Conservation (phyloP, 2,329 filamentous ascomycete genomes). For the Aspergillus pseudonomiae region DNA sequence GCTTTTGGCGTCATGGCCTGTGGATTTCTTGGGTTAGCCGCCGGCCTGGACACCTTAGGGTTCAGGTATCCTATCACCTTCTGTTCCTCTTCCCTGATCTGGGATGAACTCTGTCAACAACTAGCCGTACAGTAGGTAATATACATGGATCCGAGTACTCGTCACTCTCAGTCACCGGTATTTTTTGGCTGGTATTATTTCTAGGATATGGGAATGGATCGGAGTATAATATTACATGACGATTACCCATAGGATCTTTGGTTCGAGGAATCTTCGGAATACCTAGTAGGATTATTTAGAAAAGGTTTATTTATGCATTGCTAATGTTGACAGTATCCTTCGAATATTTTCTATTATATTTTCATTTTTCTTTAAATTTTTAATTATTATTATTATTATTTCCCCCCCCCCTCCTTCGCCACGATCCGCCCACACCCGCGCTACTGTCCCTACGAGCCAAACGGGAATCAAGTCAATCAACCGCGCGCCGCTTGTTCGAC, state of each 20-base stretch:
- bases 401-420: conserved; percentile 10
- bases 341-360: no score
- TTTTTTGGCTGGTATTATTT: no score
- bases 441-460: neutral
- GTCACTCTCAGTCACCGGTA: neutral
- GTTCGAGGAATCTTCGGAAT: neutral
- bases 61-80: neutral
- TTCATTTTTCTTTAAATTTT: neutral
- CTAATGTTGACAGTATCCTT: neutral
- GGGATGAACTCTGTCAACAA: neutral
- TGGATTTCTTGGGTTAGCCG: neutral
- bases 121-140: no score
- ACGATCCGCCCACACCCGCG: conserved; percentile 9
- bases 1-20: neutral
- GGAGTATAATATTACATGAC: neutral
- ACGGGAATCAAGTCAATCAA: conserved; percentile 3
- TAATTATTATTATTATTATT: neutral
- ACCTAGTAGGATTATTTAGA: neutral
- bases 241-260: neutral
- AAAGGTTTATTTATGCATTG: neutral
- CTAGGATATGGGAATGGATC: neutral
- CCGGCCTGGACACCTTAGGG: neutral
- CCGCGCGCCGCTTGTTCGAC: conserved; percentile 6
- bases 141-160: no score
- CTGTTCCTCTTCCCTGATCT: neutral